Conservation (phyloP, 2,329 filamentous ascomycete genomes). For the Elsinoe ampelina region DNA sequence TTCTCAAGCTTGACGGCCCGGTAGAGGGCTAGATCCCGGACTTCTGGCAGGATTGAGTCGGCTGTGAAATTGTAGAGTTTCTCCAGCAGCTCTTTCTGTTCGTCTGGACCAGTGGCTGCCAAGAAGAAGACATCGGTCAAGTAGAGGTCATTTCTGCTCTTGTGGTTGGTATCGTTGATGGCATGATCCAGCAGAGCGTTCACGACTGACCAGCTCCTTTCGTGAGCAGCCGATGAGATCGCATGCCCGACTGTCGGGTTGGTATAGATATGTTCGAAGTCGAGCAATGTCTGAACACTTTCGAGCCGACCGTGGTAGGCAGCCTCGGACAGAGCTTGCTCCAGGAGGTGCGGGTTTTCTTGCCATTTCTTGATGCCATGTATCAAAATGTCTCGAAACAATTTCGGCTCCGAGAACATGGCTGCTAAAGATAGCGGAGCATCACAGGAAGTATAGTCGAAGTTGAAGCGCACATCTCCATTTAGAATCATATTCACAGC, state of each 20-base stretch:
- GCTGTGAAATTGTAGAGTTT: slow-evolving; percentile 11
- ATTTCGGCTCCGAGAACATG: slow-evolving; percentile 8
- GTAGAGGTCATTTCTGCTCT: background rate
- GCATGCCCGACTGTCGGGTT: background rate
- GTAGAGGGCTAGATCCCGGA: slow-evolving; percentile 11
- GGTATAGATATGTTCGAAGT: slow-evolving; percentile 7
- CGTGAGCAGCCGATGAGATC: background rate
- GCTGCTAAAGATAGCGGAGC: slow-evolving; percentile 12
- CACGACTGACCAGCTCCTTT: background rate
- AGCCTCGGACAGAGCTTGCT: slow-evolving; percentile 5
- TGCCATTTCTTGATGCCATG: slow-evolving; percentile 10
- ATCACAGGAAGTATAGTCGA: slow-evolving; percentile 13
- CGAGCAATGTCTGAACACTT: slow-evolving; percentile 2
- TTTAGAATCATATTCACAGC: slow-evolving; percentile 13
- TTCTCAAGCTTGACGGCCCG: slow-evolving; percentile 3
- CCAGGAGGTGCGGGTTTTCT: slow-evolving; percentile 10
- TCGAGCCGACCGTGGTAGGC: slow-evolving; percentile 6
- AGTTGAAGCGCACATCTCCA: slow-evolving; percentile 13
- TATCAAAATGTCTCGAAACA: slow-evolving; percentile 13
- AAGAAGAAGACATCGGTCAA: background rate
- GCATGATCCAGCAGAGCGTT: background rate
- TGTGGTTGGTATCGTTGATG: background rate
- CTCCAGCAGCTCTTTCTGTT: slow-evolving; percentile 2
- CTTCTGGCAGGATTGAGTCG: background rate
- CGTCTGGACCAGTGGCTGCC: slow-evolving; percentile 3